Base-by-base conservation (phyloP, 2,329 filamentous ascomycete genomes). In the Phaeosphaeriaceae sp. region DNA sequence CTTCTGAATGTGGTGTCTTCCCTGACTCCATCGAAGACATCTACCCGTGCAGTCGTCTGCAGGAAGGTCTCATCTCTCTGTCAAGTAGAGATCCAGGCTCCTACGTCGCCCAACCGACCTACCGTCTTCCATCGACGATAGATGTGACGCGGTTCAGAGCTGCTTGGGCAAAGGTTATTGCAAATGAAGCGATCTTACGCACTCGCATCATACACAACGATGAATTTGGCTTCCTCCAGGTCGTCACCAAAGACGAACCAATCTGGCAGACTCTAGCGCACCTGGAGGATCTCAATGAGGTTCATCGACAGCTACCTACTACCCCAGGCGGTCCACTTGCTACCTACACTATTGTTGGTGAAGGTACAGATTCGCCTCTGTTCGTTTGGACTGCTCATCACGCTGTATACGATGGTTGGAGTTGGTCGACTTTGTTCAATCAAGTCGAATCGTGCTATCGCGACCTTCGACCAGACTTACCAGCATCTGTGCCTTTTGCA, bases 141-240 rank as follows among this genome's bases (percentile, higher is more conserved):
- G 64, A 76, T 49, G 42, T 75, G 7, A 30, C 60, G 5, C 66
- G 65, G 4, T 83, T 84, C 70, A 79, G 80, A 57, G 57, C 73
- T 11, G 78, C 82, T 1, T 85, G 83, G 82, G 76, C 82, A 52
- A 70, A 70, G 5, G 77, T 81, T 19, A 77, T 82, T 17, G 67
- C 76, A 3, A 72, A 78, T 26, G 74, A 82, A 46, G 77, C 80
- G 22, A 82, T 84, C 30, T 70, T 85, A 8, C 77, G 83, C 21
- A 85, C 83, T 23, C 78, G 83, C 4, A 68, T 77, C 26, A 62
- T 76, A 4, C 71, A 72, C 35, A 70, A 67, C 7, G 71, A 74
- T 21, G 54, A 68, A n/a, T 65, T 59, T 48, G 74, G 73, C 13
- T 76, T 74, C 52, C 15, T 77, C 3, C 74, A 77, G 50, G 69